These are phyloP conservation scores for Saccharomyces hybrid DNA, from an alignment of 1,139 yeast genomes.

Conservation along the genomic window DNA sequence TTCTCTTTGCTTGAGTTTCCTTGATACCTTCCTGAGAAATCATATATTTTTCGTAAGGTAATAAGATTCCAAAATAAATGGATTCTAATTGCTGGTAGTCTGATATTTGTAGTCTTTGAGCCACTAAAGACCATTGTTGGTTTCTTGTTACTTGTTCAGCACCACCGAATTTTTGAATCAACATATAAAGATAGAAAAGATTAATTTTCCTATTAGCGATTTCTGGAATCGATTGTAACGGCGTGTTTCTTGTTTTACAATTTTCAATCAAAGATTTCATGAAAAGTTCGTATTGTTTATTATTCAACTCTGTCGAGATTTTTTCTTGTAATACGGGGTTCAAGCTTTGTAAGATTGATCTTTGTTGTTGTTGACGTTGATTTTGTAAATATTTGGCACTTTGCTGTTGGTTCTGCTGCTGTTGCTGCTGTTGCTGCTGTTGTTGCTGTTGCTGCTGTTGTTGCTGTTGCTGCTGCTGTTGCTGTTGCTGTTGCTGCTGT, in stretches of 20 bases:
- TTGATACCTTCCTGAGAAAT: slow-evolving; percentile 58
- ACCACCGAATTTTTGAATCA: slow-evolving; percentile 73
- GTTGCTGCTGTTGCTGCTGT: slow-evolving; percentile 8
- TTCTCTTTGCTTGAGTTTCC: slow-evolving; percentile 52
- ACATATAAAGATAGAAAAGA: slow-evolving; percentile 57
- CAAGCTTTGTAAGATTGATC: slow-evolving; percentile 20
- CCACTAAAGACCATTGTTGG: slow-evolving; percentile 46
- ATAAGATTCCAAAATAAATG: slow-evolving; percentile 50
- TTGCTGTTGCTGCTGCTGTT: slow-evolving; percentile 11
- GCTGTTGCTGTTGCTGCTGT: slow-evolving; percentile 21
- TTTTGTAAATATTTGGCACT: slow-evolving; percentile 4
- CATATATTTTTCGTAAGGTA: slow-evolving; percentile 72
- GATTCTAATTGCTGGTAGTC: slow-evolving; percentile 48
- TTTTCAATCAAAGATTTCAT: slow-evolving; percentile 59
- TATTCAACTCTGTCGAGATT: slow-evolving; percentile 38
- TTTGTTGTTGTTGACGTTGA: slow-evolving; percentile 2
- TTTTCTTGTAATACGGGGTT: slow-evolving; percentile 31
- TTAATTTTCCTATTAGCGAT: slow-evolving; percentile 60
- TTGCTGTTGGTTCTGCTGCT: slow-evolving; percentile 15
- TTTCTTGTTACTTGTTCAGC: slow-evolving; percentile 47
- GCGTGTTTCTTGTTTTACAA: slow-evolving; percentile 66
- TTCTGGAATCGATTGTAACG: slow-evolving; percentile 55
- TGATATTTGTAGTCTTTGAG: slow-evolving; percentile 42
- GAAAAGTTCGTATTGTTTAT: slow-evolving; percentile 57
- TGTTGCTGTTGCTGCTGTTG: slow-evolving; percentile 4